Evolutionary conservation across 305 asterid species (phyloP).

Genomic region (Fraxinus sp.): DNA sequence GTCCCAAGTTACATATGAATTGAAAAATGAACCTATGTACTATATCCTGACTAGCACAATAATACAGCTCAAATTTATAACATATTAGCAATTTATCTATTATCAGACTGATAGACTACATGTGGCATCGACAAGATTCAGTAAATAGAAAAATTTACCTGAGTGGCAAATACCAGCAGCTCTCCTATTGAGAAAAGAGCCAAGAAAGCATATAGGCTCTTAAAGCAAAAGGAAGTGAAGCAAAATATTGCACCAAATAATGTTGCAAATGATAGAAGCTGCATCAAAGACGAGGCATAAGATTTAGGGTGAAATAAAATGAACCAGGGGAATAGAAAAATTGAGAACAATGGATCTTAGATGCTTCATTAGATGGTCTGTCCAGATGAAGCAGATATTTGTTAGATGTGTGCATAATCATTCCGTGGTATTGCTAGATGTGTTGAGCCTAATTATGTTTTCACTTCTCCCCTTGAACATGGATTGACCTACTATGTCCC

Average conservation of each 20-base stretch:
- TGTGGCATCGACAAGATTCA: not conserved
- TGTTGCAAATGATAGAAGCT: constrained; percentile 84
- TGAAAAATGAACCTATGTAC: not conserved
- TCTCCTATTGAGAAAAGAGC: constrained; percentile 77
- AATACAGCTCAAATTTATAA: not conserved
- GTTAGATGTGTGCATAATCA: not conserved
- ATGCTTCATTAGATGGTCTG: not conserved
- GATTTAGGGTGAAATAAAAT: not conserved
- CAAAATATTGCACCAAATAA: constrained; percentile 72
- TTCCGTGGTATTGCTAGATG: not conserved
- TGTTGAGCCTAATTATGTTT: not conserved
- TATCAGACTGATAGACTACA: not conserved
- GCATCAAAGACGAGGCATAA: constrained; percentile 24
- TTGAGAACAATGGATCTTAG: not conserved
- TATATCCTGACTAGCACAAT: not conserved
- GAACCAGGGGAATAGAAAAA: not conserved
- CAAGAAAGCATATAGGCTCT: constrained; percentile 63
- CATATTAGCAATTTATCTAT: not conserved
- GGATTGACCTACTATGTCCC: not conserved
- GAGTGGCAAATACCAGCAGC: constrained; percentile 85
- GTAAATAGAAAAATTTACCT: constrained; percentile 45
- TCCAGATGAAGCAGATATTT: not conserved
- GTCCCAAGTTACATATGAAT: not conserved
- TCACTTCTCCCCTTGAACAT: not conserved
- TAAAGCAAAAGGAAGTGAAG: constrained; percentile 82